Base-by-base conservation (phyloP, 805 yeast genomes). In the Suhomyces sp. region DNA sequence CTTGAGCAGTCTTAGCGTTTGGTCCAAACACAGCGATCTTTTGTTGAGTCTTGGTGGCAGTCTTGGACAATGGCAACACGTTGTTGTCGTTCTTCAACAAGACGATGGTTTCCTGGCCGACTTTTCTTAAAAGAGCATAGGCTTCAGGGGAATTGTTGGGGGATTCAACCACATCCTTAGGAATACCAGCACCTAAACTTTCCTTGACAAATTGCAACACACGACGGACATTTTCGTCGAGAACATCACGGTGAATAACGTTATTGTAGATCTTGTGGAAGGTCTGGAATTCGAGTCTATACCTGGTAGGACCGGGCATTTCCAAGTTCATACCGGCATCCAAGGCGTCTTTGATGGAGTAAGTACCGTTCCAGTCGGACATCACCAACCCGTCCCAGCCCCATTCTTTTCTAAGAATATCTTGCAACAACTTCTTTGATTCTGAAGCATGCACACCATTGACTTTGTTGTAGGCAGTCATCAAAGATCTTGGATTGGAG, bases 351-450 rank as follows among this genome's bases (percentile, higher is more conserved):
- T 60, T 63, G 22, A 60, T 58, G 11, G 79, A 65, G 52, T 73
- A 77, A 7, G 70, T 65, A 18, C 85, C 86, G 50, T 50, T 72
- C 85, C 85, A 79, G 56, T 79, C 86, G 19, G 80, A 72, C 78
- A 80, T 76, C 21, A 70, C 51, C 24, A 71, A 53, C 27, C 85
- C 85, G 7, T 72, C 60, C 58, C 66, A 79, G 4, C 63, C 60
- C 82, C 82, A 79, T 51, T 79, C 83, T 2, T 63, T 50, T 36
- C 81, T 60, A 39, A 79, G 57, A 24, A 77, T 56, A 19, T 72
- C 70, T 9, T 66, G 55, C 26, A 79, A 46, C 27, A 77, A 50
- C 25, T 51, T 46, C 38, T 61, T 58, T 29, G 66, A 58, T 46
- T 79, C 74, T 16, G 78, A 68, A 29, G 59, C 78, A 51, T 79